A percentile compares a stretch with the other conserved stretches of the same genome.
phyloP scores from a whole-genome alignment of 2,329 filamentous ascomycete genomes.

The Aspergillus pseudoterreus region DNA sequence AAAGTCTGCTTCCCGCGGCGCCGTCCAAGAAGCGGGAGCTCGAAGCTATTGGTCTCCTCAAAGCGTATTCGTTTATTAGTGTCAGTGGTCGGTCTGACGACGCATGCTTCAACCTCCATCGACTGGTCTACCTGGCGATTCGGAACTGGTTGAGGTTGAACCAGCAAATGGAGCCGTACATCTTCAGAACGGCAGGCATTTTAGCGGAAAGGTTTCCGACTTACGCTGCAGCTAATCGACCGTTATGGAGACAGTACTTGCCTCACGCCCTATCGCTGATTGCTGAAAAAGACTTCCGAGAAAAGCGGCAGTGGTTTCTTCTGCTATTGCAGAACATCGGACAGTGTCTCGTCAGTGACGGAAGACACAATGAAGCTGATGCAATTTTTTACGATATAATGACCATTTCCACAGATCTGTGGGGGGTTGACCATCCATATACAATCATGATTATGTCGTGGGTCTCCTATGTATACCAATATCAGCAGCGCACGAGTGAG shows the following conservation, averaged over 20 bases:
- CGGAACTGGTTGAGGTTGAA: constrained; percentile 14
- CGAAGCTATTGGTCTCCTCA: constrained; percentile 27
- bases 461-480: no score
- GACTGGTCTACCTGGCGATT: constrained; percentile 24
- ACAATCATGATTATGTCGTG: no score
- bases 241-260: constrained; percentile 13
- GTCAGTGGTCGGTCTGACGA: background rate
- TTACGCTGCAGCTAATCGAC: constrained; percentile 5
- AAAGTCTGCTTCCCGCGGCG: constrained; percentile 27
- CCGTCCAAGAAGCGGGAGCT: constrained; percentile 15
- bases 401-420: no score
- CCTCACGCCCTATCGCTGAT: constrained; percentile 12
- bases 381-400: no score
- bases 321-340: background rate
- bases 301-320: background rate
- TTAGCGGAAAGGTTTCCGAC: constrained; percentile 10
- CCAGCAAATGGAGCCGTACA: constrained; percentile 12
- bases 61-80: constrained; percentile 17
- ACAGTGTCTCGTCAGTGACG: background rate
- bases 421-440: no score
- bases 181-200: background rate
- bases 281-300: background rate
- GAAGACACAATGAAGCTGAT: no score
- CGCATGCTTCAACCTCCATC: constrained; percentile 20
- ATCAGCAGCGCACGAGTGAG: no score